Evolutionary conservation across 257 asterid genomes (phyloP).

Genomic region (Gardenia jasminoides): DNA sequence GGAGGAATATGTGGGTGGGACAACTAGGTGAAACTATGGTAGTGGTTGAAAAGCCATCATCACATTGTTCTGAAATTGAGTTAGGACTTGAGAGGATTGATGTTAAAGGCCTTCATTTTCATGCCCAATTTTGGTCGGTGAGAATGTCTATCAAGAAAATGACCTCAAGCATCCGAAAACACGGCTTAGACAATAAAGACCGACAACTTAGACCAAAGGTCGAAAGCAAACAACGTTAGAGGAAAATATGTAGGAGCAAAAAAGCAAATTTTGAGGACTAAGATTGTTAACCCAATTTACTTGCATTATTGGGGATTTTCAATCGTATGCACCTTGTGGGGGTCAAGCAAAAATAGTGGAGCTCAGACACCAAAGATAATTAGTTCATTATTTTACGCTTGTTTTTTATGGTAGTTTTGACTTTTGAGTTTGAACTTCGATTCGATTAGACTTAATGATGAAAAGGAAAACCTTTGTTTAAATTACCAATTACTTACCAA

Average conservation of each 20-base stretch:
- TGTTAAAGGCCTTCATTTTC: not conserved
- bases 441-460: too few relatives aligned
- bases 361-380: not conserved
- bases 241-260: not conserved
- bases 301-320: not conserved
- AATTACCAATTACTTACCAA: too few relatives aligned
- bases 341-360: not conserved
- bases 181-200: not conserved
- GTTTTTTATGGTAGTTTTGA: too few relatives aligned
- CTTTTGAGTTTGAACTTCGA: too few relatives aligned
- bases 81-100: not conserved
- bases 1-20: not conserved
- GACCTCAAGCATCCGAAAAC: not conserved
- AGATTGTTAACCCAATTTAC: not conserved
- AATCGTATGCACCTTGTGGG: not conserved
- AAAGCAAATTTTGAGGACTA: not conserved
- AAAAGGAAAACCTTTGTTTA: too few relatives aligned
- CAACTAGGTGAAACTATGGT: not conserved
- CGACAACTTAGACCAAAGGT: too few relatives aligned
- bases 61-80: not conserved
- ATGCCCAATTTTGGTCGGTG: constrained; percentile 12
- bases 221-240: not conserved
- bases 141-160: not conserved
- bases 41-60: not conserved
- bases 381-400: too few relatives aligned